Percentiles rank a stretch among this genome's conserved stretches.
Evolutionary conservation across 2,329 filamentous ascomycete species (phyloP).

Genomic region (Pseudogymnoascus sp.): DNA sequence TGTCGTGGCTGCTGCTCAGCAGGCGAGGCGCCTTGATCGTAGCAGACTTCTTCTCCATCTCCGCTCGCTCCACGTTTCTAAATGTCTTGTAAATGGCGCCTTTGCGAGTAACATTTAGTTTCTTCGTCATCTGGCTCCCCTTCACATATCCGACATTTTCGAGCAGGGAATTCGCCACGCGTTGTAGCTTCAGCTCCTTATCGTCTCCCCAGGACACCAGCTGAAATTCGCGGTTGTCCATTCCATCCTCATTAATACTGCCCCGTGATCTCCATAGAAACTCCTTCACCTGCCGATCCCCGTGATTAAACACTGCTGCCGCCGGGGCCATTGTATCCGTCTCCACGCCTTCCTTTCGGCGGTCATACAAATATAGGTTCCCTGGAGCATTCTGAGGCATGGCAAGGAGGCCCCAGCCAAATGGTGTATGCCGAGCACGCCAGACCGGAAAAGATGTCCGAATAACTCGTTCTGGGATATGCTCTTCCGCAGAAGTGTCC

Average conservation of each 20-base stretch:
- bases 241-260: constrained; percentile 52
- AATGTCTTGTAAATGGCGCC: constrained; percentile 83
- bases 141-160: constrained; percentile 65
- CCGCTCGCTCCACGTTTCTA: constrained; percentile 57
- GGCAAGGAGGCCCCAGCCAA: constrained; percentile 74
- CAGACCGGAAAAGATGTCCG: constrained; percentile 79
- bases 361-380: constrained; percentile 76
- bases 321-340: constrained; percentile 41
- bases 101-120: constrained; percentile 67
- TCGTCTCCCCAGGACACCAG: constrained; percentile 90
- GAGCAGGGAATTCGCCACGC: constrained; percentile 57
- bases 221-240: constrained; percentile 84
- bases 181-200: constrained; percentile 71
- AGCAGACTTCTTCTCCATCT: constrained; percentile 49
- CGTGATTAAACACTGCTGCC: constrained; percentile 53
- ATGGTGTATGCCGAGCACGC: constrained; percentile 85
- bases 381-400: constrained; percentile 90
- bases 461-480: constrained; percentile 68
- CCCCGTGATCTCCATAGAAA: constrained; percentile 85
- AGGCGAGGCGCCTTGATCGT: constrained; percentile 56
- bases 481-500: constrained; percentile 61
- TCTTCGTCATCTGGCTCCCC: constrained; percentile 56
- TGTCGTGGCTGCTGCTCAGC: constrained; percentile 33
- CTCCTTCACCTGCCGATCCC: constrained; percentile 68
- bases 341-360: constrained; percentile 40